Evolutionary conservation across 2,329 filamentous ascomycete genomes (phyloP), one percentile per base, ranked within the genome.

Genomic region (Cadophora sp.): DNA sequence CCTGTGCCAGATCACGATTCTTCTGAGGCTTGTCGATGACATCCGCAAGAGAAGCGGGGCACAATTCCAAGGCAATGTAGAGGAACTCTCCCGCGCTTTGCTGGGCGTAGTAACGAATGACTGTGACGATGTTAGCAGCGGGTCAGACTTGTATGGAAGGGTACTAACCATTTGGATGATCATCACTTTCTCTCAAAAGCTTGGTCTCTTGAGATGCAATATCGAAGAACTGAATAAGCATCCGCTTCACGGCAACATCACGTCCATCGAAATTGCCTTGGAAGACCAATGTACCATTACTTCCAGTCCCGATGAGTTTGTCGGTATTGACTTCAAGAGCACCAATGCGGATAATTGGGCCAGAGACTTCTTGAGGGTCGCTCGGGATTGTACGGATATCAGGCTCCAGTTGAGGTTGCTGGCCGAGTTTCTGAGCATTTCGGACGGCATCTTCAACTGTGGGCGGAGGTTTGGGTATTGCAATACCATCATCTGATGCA

Each of bases 251-350:
- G 0, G 96, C 96, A 29, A 99, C 95, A 55, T 94, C 91, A 62
- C 94, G 91, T 27, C 94, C 94, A 78, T 97, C 96, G 78, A 97
- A 98, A 64, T 90, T 92, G n/a, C 96, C 96, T 60, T 93, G 91
- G 79, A 96, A 98, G 0, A 99, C 96, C 64, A 97, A 89, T 0
- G 96, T 99, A n/a, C 96, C 96, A 77, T 97, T 97, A 79, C 95
- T 98, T 65, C 96, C 96, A 68, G 93, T 91, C 26, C 89, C 89
- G 34, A 91, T 83, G 71, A 90, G 86, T 73, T 86, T 83, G 56
- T 89, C 85, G 55, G 86, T 85, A 71, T 91, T 85, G 63, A 91
- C 88, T 73, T 89, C 86, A 1, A 91, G 85, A 66, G 85, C 87
- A 34, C 87, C 88, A 77, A 91, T 88, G 64, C 83, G 85, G 72